Conservation (phyloP, 345 rosid species). For the Carallia brachiata region DNA sequence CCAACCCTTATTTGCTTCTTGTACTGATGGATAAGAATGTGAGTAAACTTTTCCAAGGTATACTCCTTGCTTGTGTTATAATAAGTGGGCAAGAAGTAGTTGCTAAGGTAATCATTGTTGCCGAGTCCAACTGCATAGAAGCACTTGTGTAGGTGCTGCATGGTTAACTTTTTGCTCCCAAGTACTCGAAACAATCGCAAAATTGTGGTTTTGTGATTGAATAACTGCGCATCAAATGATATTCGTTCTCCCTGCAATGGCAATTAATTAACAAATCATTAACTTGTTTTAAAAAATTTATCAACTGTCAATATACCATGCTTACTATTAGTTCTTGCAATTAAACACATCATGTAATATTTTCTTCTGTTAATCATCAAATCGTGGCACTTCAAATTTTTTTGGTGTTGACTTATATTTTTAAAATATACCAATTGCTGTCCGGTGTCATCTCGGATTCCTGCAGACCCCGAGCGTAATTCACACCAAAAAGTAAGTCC, state of each 20-base stretch:
- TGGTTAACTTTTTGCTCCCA: background rate
- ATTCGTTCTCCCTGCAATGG: slow-evolving; percentile 46
- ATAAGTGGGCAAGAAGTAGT: slow-evolving; percentile 29
- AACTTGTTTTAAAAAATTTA: no score
- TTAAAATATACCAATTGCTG: slow-evolving; percentile 18
- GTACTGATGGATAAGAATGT: slow-evolving; percentile 20
- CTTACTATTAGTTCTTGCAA: no score
- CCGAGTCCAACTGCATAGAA: slow-evolving; percentile 34
- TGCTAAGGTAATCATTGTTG: slow-evolving; percentile 40
- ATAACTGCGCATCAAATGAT: slow-evolving; percentile 40
- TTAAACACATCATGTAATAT: no score
- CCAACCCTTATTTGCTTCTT: slow-evolving; percentile 27
- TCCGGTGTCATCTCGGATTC: slow-evolving; percentile 45
- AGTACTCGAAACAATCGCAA: background rate
- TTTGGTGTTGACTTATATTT: no score
- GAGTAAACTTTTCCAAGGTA: slow-evolving; percentile 21
- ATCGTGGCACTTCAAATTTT: no score
- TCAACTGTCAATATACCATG: no score
- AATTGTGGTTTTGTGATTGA: slow-evolving; percentile 18
- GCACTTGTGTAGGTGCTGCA: slow-evolving; percentile 27
- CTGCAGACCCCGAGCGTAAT: slow-evolving; percentile 53
- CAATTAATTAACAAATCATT: background rate
- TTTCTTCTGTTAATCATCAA: no score
- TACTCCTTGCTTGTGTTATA: slow-evolving; percentile 19
- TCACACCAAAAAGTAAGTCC: slow-evolving; percentile 33